These are phyloP conservation scores for Triticum dicoccoides DNA, from an alignment of 176 grass and related monocot species.

Conservation along the genomic window DNA sequence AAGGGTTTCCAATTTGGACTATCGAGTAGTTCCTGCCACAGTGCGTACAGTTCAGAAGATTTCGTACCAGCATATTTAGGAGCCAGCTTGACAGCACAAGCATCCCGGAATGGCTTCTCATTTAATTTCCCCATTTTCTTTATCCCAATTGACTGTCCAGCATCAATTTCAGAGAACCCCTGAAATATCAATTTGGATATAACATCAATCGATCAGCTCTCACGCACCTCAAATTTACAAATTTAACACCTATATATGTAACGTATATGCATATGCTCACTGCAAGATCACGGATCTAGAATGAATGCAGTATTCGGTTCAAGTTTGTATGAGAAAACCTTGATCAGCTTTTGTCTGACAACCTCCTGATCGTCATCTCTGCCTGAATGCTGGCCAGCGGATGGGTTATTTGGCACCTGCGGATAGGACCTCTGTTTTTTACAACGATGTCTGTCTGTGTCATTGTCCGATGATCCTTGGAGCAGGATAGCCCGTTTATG, in stretches of 20 bases:
- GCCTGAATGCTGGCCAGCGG: not conserved
- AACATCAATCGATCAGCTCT: not conserved
- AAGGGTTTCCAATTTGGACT: not conserved
- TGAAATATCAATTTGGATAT: not conserved
- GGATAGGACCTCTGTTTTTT: not conserved
- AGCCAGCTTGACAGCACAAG: not conserved
- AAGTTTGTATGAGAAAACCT: not conserved
- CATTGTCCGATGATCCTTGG: constrained; percentile 5
- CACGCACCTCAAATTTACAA: not conserved
- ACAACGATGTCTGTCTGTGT: not conserved
- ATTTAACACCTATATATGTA: not conserved
- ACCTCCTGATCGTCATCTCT: not conserved
- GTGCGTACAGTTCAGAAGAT: not conserved
- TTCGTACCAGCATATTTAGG: not conserved
- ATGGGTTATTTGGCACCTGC: not conserved
- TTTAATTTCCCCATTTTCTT: not conserved
- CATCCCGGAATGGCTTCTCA: constrained; percentile 1
- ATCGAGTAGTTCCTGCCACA: not conserved
- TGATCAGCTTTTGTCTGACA: not conserved
- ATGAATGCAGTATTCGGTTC: not conserved
- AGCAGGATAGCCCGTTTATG: constrained; percentile 15
- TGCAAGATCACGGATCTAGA: not conserved
- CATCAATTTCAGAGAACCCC: not conserved
- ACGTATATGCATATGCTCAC: not conserved
- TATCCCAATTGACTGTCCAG: not conserved